These are phyloP conservation scores for Cadophora malorum DNA, from an alignment of 2,329 filamentous ascomycete genomes.

Conservation along the genomic window DNA sequence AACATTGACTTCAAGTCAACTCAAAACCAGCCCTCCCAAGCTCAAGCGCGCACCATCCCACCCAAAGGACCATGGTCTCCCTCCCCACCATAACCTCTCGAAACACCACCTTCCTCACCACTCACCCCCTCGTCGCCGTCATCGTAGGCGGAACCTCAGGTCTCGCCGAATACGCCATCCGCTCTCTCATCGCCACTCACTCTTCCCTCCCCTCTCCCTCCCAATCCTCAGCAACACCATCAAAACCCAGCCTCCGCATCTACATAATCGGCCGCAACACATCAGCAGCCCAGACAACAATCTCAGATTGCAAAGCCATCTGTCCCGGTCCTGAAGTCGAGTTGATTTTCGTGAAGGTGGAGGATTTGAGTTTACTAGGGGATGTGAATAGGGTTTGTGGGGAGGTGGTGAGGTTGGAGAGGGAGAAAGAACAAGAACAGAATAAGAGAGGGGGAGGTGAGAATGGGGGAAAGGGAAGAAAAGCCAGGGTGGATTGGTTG, in stretches of 20 bases:
- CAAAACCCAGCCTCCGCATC: constrained; percentile 44
- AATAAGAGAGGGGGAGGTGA: no score
- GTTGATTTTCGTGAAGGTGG: constrained; percentile 44
- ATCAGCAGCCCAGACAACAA: constrained; percentile 40
- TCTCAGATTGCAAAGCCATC: constrained; percentile 41
- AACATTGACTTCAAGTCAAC: no score
- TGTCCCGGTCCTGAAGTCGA: constrained; percentile 41
- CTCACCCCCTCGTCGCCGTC: constrained; percentile 29
- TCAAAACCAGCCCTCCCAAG: no score
- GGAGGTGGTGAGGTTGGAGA: constrained; percentile 42
- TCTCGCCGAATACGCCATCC: constrained; percentile 17
- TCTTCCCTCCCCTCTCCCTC: not conserved
- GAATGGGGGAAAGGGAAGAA: not conserved
- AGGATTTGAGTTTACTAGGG: constrained; percentile 45
- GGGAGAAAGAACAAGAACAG: constrained; percentile 17
- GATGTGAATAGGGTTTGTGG: constrained; percentile 44
- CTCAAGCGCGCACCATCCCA: no score
- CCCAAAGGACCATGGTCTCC: constrained; percentile 11
- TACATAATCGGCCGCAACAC: constrained; percentile 45
- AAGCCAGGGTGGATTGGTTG: constrained; percentile 45
- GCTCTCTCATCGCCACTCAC: constrained; percentile 19
- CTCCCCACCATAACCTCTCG: constrained; percentile 10
- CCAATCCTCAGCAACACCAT: no score
- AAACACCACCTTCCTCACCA: constrained; percentile 19
- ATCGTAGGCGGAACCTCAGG: constrained; percentile 28